phyloP scores from a whole-genome alignment of 75 land plant genomes.

The Cryptomeria japonica region DNA sequence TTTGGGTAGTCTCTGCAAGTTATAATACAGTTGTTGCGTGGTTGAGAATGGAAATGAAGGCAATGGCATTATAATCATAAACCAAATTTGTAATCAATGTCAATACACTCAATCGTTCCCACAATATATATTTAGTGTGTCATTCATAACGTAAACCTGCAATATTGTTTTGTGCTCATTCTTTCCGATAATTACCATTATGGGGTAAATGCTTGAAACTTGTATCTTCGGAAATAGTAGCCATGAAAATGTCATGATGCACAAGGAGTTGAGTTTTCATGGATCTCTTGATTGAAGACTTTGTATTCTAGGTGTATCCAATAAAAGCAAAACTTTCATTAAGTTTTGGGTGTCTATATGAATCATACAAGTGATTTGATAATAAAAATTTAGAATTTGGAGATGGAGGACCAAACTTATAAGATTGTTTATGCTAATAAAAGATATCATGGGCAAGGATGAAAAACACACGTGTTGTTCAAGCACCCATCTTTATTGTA shows the following conservation, averaged over 20 bases:
- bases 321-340: neutral
- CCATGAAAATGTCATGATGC: neutral
- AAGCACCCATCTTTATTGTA: conserved; percentile 94
- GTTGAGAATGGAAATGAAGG: too few species aligned
- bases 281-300: neutral
- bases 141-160: too few species aligned
- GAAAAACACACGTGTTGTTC: conserved; percentile 63
- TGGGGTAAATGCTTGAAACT: neutral
- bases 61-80: too few species aligned
- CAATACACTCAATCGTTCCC: too few species aligned
- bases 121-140: too few species aligned
- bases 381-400: neutral
- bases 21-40: too few species aligned
- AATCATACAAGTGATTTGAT: neutral
- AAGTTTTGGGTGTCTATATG: too few species aligned
- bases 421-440: neutral
- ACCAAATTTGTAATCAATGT: too few species aligned
- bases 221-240: neutral
- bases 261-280: neutral
- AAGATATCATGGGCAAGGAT: neutral
- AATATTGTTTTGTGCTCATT: too few species aligned
- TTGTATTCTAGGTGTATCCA: neutral
- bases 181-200: too few species aligned
- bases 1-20: too few species aligned
- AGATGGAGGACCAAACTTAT: neutral